A percentile compares a stretch with the other conserved stretches of the same genome.
Evolutionary conservation across 228 moss, liverwort and hornwort species (phyloP).

Genomic region (Sphagnum fallax): DNA sequence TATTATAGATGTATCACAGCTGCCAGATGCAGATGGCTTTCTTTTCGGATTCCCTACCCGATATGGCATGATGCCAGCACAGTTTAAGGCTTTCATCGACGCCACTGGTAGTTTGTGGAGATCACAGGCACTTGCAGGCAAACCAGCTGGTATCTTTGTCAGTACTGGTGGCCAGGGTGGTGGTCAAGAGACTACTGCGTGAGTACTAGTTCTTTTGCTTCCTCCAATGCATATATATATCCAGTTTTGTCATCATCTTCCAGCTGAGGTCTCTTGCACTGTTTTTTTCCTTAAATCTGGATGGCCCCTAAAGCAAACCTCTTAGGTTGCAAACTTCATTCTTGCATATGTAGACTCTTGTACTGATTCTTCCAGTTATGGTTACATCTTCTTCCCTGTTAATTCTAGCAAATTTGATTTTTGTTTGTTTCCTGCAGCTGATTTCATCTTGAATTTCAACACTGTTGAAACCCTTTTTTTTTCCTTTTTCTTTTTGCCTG

Average conservation of each 20-base stretch:
- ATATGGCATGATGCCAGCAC: slow-evolving; percentile 85
- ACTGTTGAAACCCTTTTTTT: neutral
- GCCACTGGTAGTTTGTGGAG: slow-evolving; percentile 47
- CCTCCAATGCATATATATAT: neutral
- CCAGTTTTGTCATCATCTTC: neutral
- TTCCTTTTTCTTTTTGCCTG: neutral
- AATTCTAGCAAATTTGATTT: too few species aligned
- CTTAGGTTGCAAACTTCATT: neutral
- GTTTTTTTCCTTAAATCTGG: neutral
- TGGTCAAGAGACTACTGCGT: slow-evolving; percentile 79
- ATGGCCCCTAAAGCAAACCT: neutral
- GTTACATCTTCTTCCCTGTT: neutral
- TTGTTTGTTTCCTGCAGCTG: neutral
- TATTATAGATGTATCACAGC: slow-evolving; percentile 14
- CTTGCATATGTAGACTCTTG: neutral
- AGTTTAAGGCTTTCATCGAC: slow-evolving; percentile 80
- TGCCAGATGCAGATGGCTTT: slow-evolving; percentile 52
- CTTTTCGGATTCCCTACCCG: slow-evolving; percentile 96
- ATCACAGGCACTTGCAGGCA: slow-evolving; percentile 50
- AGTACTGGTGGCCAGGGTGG: slow-evolving; percentile 55
- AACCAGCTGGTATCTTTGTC: slow-evolving; percentile 42
- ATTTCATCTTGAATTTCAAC: neutral
- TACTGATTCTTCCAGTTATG: neutral
- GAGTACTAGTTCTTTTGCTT: neutral
- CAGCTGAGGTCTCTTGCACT: neutral